Conservation (phyloP, 164 flowering plant genomes). For the Malania oleifera region DNA sequence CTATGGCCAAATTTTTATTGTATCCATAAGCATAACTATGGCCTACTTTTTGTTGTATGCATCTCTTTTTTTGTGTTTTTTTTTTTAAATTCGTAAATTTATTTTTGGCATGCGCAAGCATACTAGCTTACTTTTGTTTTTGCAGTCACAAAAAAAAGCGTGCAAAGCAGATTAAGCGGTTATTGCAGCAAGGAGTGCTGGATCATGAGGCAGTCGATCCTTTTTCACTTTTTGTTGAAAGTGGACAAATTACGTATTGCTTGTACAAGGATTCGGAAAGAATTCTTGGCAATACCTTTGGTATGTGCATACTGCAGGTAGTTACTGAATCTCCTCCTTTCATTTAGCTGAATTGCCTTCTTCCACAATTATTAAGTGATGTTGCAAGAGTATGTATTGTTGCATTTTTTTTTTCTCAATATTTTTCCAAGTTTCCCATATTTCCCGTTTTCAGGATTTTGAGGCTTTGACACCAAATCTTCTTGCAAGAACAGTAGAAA, state of each 20-base stretch:
- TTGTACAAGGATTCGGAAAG: conserved; percentile 89
- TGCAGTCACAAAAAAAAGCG: conserved; percentile 89
- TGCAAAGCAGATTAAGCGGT: conserved; percentile 63
- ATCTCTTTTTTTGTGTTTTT: not conserved
- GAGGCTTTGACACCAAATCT: conserved; percentile 98
- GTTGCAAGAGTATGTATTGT: not conserved
- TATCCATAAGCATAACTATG: too few relatives aligned
- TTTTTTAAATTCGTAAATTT: not conserved
- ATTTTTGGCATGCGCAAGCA: not conserved
- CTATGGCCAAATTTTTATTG: too few relatives aligned
- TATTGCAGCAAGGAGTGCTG: conserved; percentile 61
- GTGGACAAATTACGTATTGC: conserved; percentile 70
- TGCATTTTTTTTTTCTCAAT: not conserved
- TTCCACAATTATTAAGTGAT: not conserved
- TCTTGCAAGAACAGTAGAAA: conserved; percentile 92
- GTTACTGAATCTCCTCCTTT: not conserved
- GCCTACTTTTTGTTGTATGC: not conserved
- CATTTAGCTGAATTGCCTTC: not conserved
- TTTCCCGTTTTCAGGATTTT: conserved; percentile 56
- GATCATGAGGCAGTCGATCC: conserved; percentile 87
- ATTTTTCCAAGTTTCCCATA: not conserved
- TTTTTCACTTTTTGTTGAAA: conserved; percentile 74
- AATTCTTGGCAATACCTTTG: conserved; percentile 88
- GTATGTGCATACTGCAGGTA: conserved; percentile 98
- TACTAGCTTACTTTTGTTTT: not conserved